Conservation (phyloP, 176 grass and related monocot species). For the Panicum miliaceum region DNA sequence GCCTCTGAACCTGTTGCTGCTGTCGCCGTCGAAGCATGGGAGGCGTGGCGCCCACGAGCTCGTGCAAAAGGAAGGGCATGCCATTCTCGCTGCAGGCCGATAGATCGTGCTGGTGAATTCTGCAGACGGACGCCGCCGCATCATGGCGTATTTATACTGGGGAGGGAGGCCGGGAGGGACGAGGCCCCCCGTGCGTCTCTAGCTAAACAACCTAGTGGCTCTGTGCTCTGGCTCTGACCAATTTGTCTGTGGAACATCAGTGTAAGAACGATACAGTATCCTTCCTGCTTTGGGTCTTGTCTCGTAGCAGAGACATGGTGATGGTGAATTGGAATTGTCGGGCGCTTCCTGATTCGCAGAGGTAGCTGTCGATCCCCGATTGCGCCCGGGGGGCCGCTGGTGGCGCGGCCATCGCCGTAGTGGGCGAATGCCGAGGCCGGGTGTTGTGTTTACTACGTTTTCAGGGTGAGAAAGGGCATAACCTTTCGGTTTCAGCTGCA, state of each 20-base stretch:
- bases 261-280: constrained; percentile 17
- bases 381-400: constrained; percentile 4
- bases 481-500: constrained; percentile 2
- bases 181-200: background rate
- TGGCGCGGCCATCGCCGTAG: constrained; percentile 41
- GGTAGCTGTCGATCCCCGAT: constrained; percentile 46
- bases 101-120: background rate
- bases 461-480: background rate
- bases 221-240: constrained; percentile 2
- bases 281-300: constrained; percentile 42
- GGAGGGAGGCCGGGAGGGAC: background rate
- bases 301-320: constrained; percentile 32
- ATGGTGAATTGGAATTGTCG: constrained; percentile 41
- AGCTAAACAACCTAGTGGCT: background rate
- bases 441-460: background rate
- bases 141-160: constrained; percentile 49
- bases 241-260: background rate
- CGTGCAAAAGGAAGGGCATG: constrained; percentile 23
- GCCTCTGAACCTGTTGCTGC: background rate
- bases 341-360: constrained; percentile 33
- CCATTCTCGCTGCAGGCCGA: constrained; percentile 26
- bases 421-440: background rate
- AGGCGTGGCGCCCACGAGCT: constrained; percentile 29
- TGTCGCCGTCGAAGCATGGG: constrained; percentile 28
- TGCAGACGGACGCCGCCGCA: constrained; percentile 32